phyloP scores from a whole-genome alignment of 2,329 filamentous ascomycete genomes.

The Phyllosticta paracitricarpa region DNA sequence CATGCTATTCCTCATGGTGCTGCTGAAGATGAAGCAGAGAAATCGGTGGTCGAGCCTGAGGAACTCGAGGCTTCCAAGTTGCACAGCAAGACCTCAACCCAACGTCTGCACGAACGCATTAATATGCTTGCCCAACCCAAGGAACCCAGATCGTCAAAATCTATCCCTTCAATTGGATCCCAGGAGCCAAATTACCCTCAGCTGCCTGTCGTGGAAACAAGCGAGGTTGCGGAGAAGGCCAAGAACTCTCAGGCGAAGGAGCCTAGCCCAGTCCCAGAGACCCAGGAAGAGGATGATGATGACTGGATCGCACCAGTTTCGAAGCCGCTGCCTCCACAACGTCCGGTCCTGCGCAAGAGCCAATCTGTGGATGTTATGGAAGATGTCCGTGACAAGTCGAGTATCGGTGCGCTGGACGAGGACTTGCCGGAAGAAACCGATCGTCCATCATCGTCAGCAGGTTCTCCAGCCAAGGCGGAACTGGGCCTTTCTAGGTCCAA shows the following conservation, averaged over 20 bases:
- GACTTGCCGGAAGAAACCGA: not conserved
- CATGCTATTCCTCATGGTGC: slow-evolving; percentile 19
- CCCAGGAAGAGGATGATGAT: slow-evolving; percentile 24
- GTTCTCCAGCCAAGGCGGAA: slow-evolving; percentile 22
- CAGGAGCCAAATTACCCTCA: slow-evolving; percentile 30
- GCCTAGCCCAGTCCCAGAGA: slow-evolving; percentile 10
- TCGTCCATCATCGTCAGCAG: not conserved
- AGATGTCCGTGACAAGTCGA: slow-evolving; percentile 32
- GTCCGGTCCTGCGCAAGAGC: slow-evolving; percentile 49
- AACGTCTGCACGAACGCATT: slow-evolving; percentile 86
- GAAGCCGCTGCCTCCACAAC: slow-evolving; percentile 21
- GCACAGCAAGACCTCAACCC: slow-evolving; percentile 86
- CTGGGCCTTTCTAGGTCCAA: slow-evolving; percentile 51
- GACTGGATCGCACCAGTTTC: slow-evolving; percentile 50
- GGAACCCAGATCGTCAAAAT: slow-evolving; percentile 34
- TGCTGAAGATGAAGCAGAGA: slow-evolving; percentile 32
- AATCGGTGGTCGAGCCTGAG: slow-evolving; percentile 18
- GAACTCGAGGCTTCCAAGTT: slow-evolving; percentile 46
- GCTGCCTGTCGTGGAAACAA: slow-evolving; percentile 18
- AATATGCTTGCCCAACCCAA: slow-evolving; percentile 56
- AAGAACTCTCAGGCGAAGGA: slow-evolving; percentile 9
- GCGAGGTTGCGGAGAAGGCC: not conserved
- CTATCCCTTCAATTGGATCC: slow-evolving; percentile 21
- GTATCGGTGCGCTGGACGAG: slow-evolving; percentile 20
- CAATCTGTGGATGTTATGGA: slow-evolving; percentile 54